phyloP scores from a whole-genome alignment of 345 rosid genomes.

The Psidium guajava region DNA sequence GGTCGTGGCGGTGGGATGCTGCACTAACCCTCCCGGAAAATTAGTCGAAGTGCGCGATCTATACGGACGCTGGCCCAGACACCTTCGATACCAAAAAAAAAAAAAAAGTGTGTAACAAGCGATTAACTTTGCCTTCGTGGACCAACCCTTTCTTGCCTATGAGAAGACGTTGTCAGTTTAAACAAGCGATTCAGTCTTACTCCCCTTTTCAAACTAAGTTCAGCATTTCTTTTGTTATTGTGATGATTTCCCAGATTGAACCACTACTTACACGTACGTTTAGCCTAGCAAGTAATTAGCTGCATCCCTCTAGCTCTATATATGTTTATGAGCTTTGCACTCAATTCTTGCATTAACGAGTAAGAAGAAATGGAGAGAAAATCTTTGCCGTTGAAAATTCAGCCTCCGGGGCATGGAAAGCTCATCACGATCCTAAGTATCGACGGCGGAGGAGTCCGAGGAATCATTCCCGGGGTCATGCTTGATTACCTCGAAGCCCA shows the following conservation, averaged over 20 bases:
- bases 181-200: neutral
- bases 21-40: no score
- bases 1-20: no score
- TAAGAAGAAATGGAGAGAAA: neutral
- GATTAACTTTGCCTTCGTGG: neutral
- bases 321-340: neutral
- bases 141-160: neutral
- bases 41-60: no score
- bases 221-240: neutral
- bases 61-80: no score
- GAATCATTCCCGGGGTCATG: slow-evolving; percentile 55
- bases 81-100: no score
- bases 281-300: neutral
- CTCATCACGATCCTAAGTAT: slow-evolving; percentile 57
- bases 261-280: neutral
- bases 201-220: neutral
- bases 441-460: slow-evolving; percentile 77
- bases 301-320: neutral
- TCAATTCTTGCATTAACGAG: neutral
- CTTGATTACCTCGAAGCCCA: slow-evolving; percentile 60
- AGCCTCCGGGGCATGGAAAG: slow-evolving; percentile 36
- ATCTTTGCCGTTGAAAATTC: neutral
- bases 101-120: neutral
- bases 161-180: neutral
- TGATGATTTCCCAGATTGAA: neutral